These are phyloP conservation scores for Ceratocystis cacaofunesta DNA, from an alignment of 2,329 filamentous ascomycete species.

Conservation along the genomic window DNA sequence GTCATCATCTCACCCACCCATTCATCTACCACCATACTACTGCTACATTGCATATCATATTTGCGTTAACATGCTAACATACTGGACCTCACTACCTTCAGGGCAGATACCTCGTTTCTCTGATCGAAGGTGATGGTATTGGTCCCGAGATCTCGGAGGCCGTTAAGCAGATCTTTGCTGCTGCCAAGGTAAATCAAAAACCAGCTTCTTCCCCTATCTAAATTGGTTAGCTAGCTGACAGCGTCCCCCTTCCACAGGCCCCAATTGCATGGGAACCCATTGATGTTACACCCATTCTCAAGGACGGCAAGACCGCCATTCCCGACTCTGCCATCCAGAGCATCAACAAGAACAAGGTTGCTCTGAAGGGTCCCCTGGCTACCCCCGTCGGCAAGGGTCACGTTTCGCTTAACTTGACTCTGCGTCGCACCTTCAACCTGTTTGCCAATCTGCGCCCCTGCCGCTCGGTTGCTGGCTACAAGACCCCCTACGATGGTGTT, in stretches of 20 bases:
- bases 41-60: background rate
- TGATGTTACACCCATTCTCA: conserved; percentile 84
- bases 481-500: conserved; percentile 95
- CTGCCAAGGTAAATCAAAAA: conserved; percentile 57
- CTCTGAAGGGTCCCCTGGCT: conserved; percentile 93
- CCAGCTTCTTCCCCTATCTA: background rate
- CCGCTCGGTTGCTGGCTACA: conserved; percentile 91
- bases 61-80: conserved; percentile 2
- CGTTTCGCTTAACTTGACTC: conserved; percentile 95
- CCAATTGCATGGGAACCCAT: conserved; percentile 95
- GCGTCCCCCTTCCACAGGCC: conserved; percentile 35
- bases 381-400: conserved; percentile 97
- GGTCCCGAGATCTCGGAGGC: conserved; percentile 95
- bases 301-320: conserved; percentile 91
- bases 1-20: too few relatives aligned
- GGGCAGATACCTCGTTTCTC: conserved; percentile 89
- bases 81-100: conserved; percentile 25
- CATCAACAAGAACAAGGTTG: conserved; percentile 90
- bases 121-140: conserved; percentile 99
- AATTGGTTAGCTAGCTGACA: too few relatives aligned
- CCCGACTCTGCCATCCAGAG: conserved; percentile 85
- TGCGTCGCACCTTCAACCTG: conserved; percentile 98
- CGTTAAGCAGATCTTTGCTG: conserved; percentile 96
- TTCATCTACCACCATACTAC: background rate
- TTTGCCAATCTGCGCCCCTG: conserved; percentile 98